phyloP scores from a whole-genome alignment of 2,329 filamentous ascomycete genomes.

The Pseudogymnoascus sp. region DNA sequence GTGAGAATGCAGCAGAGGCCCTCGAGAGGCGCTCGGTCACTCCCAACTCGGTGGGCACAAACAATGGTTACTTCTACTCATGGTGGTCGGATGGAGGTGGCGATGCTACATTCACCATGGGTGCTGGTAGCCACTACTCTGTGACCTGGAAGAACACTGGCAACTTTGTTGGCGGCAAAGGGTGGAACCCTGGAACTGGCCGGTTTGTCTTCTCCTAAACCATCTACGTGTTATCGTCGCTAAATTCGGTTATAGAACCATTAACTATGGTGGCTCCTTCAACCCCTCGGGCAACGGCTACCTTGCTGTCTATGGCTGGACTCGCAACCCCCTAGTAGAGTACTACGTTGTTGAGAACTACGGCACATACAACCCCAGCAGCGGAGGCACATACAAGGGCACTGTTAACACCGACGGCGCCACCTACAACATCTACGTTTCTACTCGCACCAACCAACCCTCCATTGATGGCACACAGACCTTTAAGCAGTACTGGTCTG shows the following conservation, averaged over 20 bases:
- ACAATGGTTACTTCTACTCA: slow-evolving; percentile 52
- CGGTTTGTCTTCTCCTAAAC: slow-evolving; percentile 20
- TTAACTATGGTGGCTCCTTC: slow-evolving; percentile 36
- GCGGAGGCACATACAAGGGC: slow-evolving; percentile 35
- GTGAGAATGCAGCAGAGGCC: background rate
- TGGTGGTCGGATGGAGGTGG: slow-evolving; percentile 48
- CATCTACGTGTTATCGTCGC: slow-evolving; percentile 43
- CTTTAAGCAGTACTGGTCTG: slow-evolving; percentile 48
- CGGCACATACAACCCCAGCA: slow-evolving; percentile 41
- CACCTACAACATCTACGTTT: slow-evolving; percentile 49
- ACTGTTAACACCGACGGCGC: slow-evolving; percentile 33
- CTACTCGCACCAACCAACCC: slow-evolving; percentile 31
- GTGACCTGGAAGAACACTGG: slow-evolving; percentile 39
- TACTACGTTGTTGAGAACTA: slow-evolving; percentile 52
- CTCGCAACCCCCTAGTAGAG: slow-evolving; percentile 41
- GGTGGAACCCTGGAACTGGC: slow-evolving; percentile 35
- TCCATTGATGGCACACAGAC: slow-evolving; percentile 38
- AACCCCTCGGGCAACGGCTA: slow-evolving; percentile 35
- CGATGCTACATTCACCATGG: slow-evolving; percentile 47
- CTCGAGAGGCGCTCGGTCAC: slow-evolving; percentile 27
- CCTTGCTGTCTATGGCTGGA: slow-evolving; percentile 52
- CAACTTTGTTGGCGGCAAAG: slow-evolving; percentile 42
- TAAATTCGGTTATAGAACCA: slow-evolving; percentile 27
- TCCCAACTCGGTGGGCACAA: slow-evolving; percentile 41
- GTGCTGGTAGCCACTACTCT: slow-evolving; percentile 41